Base-by-base conservation (phyloP, 2,329 filamentous ascomycete genomes). In the Sphaceloma murrayae region DNA sequence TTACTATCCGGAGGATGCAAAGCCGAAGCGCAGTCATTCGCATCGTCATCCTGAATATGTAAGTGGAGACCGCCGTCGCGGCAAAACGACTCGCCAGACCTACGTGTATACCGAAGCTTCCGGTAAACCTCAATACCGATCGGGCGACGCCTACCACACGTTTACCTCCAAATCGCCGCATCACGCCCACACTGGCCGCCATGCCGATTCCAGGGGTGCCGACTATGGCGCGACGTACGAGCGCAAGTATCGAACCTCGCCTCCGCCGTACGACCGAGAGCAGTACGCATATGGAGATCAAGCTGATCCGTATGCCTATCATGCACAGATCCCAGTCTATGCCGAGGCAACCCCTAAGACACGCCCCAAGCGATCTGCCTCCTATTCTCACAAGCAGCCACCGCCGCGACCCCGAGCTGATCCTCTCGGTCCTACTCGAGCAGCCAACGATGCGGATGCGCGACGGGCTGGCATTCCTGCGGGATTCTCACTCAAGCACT, bases 401-500 rank as follows among this genome's bases (percentile, higher is more conserved):
- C 58, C 64, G 59, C 67, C 59, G 59, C 68, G 54, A 11, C 61
- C 59, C 18, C 62, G 62, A 53, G 52, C 56, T 46, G 67, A 65
- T 56, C 53, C 60, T 10, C 55, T 63, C 14, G 46, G 49, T 36
- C 63, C 55, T 36, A 58, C 67, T 34, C 64, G 64, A 36, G 65
- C 68, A 55, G 78, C 78, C 47, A 80, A 76, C 33, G 76, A 75
- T 60, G 82, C 85, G 45, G 77, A 81, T 53, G 76, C 76, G 47
- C 67, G 66, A 49, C 67, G 69, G 21, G 74, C 70, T 58, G 75
- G 77, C 48, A 95, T 98, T 46, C 88, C 91, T 2, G 65, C 78
- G 1, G 89, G 91, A 50, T 98, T 93, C 69, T 94, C 86, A 18
- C 78, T 89, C 60, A 96, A 96, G 74, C 94, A 96, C 69, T 96